Evolutionary conservation across 352 stramenopile species (phyloP), one percentile per base, ranked within the genome.

Genomic region (Phytophthora niederhauseri): DNA sequence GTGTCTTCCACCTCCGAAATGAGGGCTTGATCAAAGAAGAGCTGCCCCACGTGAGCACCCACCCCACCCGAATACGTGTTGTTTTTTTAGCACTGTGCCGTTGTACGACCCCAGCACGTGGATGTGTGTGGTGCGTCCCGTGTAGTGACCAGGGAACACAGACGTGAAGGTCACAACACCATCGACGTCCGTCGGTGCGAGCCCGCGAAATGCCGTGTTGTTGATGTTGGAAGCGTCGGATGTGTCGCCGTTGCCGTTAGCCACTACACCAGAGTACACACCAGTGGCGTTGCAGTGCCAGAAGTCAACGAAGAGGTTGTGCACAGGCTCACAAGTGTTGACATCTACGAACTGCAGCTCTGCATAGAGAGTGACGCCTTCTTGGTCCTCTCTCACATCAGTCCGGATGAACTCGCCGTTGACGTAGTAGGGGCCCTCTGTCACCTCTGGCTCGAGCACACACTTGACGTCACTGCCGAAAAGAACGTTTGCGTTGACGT

Each of bases 261-360:
- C 56, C n/a, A 75, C 63, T 20, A 75, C 68, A 34, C 68, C 68
- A 3, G 68, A 75, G 45, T 72, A 75, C 1, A 72, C 68, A 4
- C 68, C 68, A 24, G 68, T 75, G 56, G 68, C 28, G 43, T 75
- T 75, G 45, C 68, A 75, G 51, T 75, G 68, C 68, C 68, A 75
- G 36, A 72, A 75, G 43, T 75, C 68, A 34, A 75, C 61, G 41
- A 57, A 71, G 20, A 75, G 56, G 24, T 67, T 60, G 24, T 64
- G 15, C 4, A 75, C 68, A 4, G 68, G 68, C 34, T 71, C 56
- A 36, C 68, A 75, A 6, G 68, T 75, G 41, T 72, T 75, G 28
- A 75, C 68, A 17, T 72, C 68, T 26, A 75, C 57, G 36, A 75
- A 61, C 19, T 75, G 68, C n/a, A 75, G 34, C 17, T 70, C 68